Conservation (phyloP, 1,284 basidiomycete species). For the Cystobasidium pallidum region DNA sequence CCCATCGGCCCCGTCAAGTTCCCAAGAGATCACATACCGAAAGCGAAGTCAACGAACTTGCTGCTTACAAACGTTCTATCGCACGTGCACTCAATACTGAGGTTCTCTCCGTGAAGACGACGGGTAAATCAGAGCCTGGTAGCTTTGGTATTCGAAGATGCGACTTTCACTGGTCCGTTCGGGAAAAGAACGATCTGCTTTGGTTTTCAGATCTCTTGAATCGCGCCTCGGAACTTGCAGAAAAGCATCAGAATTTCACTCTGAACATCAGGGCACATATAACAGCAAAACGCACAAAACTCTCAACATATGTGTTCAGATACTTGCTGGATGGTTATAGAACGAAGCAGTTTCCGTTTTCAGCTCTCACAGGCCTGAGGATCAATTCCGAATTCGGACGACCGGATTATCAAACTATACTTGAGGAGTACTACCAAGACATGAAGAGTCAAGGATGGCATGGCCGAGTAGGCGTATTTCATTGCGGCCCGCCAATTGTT, state of each 20-base stretch:
- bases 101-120: not conserved
- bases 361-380: conserved; percentile 25
- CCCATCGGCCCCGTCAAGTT: not conserved
- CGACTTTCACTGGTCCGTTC: conserved; percentile 33
- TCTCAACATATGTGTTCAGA: conserved; percentile 31
- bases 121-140: conserved; percentile 1
- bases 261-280: conserved; percentile 34
- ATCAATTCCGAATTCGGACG: conserved; percentile 19
- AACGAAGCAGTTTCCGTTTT: conserved; percentile 22
- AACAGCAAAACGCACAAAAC: conserved; percentile 16
- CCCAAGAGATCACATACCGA: not conserved
- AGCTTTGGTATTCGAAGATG: conserved; percentile 14
- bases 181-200: conserved; percentile 24
- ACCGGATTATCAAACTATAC: conserved; percentile 30
- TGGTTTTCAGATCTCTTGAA: conserved; percentile 37
- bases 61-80: not conserved
- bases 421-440: conserved; percentile 26
- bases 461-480: conserved; percentile 32
- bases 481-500: conserved; percentile 34
- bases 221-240: conserved; percentile 16
- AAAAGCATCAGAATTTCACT: conserved; percentile 15
- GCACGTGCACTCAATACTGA: not conserved
- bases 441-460: conserved; percentile 37
- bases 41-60: not conserved
- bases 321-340: conserved; percentile 27